Base-by-base conservation (phyloP, 306 rosid genomes). In the Trifolium repens region DNA sequence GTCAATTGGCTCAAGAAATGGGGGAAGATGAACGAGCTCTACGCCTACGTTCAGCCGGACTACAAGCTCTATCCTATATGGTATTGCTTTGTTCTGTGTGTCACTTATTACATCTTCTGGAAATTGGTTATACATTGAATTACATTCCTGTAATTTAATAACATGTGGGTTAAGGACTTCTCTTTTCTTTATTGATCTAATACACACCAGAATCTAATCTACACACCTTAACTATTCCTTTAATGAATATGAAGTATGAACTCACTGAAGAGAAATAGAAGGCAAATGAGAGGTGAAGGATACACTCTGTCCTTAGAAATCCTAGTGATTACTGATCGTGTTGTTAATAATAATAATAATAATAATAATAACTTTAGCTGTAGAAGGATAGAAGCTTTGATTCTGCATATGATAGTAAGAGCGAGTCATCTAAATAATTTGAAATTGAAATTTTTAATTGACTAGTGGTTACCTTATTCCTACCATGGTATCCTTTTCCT, bases 1-100 rank as follows among this genome's bases (percentile, higher is more conserved):
- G 96, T 86, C 88, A 90, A 84, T 68, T 94, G 88, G 96, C 97
- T 84, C 86, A 84, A 90, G 96, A 90, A 84, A 82, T 26, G 73
- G 99, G 94, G 62, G 89, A 87, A 50, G 83, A 80, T 54, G 94
- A 86, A 30, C 87, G 83, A 80, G 90, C 87, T 76, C 75, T 85
- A 62, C 66, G 71, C 44, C 78, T 91, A 62, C 96, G 92, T 43
- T 89, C 96, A 72, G 89, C 97, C 63, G 99, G 96, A 85, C 87
- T 90, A 44, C 96, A 86, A 70, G 75, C 87, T 81, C 82, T 94
- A 57, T 90, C 99, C 73, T 82, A 40, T 70, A 90, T 94, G 99
- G 99, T 94, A 87, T 69, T 59, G 67, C 71, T 75, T 54, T 64
- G 50, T 67, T 53, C 76, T 71, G 42, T 76, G 32, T 61, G 70